Base-by-base conservation (phyloP, 345 rosid genomes). In the Moricandia arvensis region DNA sequence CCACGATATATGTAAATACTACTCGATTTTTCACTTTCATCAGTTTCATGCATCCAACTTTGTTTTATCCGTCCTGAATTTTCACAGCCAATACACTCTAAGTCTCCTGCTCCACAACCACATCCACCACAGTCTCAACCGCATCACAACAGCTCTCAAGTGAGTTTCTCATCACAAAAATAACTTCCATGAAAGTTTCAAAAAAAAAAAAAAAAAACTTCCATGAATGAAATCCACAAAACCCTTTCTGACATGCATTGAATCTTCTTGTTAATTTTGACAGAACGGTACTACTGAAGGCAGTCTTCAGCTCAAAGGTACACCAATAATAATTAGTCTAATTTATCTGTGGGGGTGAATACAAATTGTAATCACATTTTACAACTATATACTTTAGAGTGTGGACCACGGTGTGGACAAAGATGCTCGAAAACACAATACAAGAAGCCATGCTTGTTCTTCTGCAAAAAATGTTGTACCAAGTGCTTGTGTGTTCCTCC, bases 401-500 rank as follows among this genome's bases (percentile, higher is more conserved):
- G 91, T 68, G 76, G 79, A 8, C 76, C 82, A n/a, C 65, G 45
- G 51, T 93, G 97, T 82, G 71, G 41, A 4, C 73, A 72, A 12
- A 81, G 96, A 38, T 93, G 97, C 83, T 88, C 91, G 6, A 89
- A 86, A n/a, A 91, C 97, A 17, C 83, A 90, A 1, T 82, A 85
- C 84, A 81, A 85, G 88, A 85, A 91, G 81, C 88, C 93, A 57
- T 93, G 98, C 85, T 82, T 91, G 84, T 89, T 88, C 82, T 91
- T 89, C 76, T 91, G 98, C 79, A 83, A 76, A 31, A 89, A 91
- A 70, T 91, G 98, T 80, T 93, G 98, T 77, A 68, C 74, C 8
- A 81, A 81, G 64, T 93, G 98, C 85, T 83, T 86, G 70, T 93
- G 98, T 70, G 97, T 93, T 16, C 96, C 98, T 53, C 89, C 90